phyloP scores from a whole-genome alignment of 495 filamentous ascomycete species.

The Cairneyella variabilis region DNA sequence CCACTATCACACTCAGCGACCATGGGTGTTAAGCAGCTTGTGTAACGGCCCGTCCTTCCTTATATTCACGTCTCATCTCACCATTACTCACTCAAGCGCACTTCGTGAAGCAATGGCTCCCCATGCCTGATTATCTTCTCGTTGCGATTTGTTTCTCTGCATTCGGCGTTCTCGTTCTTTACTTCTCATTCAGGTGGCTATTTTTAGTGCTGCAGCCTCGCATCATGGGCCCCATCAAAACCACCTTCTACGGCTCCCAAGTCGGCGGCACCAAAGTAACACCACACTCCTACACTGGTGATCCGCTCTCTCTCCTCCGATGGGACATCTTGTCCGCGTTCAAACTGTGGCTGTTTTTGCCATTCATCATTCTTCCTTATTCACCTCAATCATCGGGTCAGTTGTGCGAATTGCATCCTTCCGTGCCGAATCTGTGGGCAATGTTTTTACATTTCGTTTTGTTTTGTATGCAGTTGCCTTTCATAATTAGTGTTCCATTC shows the following conservation, averaged over 20 bases:
- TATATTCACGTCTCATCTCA: too few relatives aligned
- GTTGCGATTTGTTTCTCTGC: too few relatives aligned
- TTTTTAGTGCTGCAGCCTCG: too few relatives aligned
- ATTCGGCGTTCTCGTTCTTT: too few relatives aligned
- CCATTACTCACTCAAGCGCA: too few relatives aligned
- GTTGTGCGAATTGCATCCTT: constrained; percentile 55
- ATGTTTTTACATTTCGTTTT: constrained; percentile 50
- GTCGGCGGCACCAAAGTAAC: constrained; percentile 44
- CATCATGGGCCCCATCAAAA: too few relatives aligned
- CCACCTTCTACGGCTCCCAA: constrained; percentile 48
- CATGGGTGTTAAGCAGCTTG: too few relatives aligned
- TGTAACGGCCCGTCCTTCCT: too few relatives aligned
- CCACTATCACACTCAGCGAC: too few relatives aligned
- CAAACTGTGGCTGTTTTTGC: constrained; percentile 43
- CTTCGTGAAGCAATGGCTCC: too few relatives aligned
- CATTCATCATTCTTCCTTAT: constrained; percentile 51
- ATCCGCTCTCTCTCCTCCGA: constrained; percentile 50
- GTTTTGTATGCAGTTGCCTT: constrained; percentile 42
- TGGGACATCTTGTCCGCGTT: constrained; percentile 53
- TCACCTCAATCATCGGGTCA: constrained; percentile 41
- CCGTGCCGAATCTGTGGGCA: constrained; percentile 43
- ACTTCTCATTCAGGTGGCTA: too few relatives aligned
- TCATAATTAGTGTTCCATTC: constrained; percentile 42
- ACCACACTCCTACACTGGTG: constrained; percentile 56
- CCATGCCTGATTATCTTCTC: too few relatives aligned